Conservation (phyloP, 495 filamentous ascomycete species). For the Annulohypoxylon moriforme region DNA sequence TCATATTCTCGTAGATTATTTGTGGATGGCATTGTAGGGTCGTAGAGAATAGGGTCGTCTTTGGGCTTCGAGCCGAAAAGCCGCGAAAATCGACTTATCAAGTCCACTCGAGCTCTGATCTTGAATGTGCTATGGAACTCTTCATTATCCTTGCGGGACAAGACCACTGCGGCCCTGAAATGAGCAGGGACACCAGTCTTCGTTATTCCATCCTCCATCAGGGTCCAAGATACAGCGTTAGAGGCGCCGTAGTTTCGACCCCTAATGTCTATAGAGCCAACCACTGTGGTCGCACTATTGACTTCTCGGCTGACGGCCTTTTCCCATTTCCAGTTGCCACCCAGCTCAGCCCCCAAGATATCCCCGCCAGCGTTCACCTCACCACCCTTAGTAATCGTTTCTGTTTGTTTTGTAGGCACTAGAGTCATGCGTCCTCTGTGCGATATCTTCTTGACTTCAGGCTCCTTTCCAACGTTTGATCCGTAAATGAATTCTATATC, state of each 20-base stretch:
- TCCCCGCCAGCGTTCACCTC: slow-evolving; percentile 7
- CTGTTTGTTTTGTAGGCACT: slow-evolving; percentile 14
- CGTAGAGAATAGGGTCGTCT: slow-evolving; percentile 46
- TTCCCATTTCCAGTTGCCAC: slow-evolving; percentile 13
- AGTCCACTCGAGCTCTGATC: slow-evolving; percentile 40
- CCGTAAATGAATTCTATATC: slow-evolving; percentile 33
- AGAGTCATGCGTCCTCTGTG: slow-evolving; percentile 21
- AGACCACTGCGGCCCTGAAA: slow-evolving; percentile 41
- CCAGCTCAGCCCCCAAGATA: slow-evolving; percentile 21
- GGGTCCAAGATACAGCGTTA: slow-evolving; percentile 35
- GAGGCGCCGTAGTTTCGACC: slow-evolving; percentile 32
- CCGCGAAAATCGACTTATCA: not conserved
- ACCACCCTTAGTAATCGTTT: slow-evolving; percentile 6
- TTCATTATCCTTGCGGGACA: slow-evolving; percentile 35
- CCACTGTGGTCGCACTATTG: slow-evolving; percentile 23
- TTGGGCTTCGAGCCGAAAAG: slow-evolving; percentile 13
- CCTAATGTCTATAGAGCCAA: slow-evolving; percentile 31
- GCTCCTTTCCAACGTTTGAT: slow-evolving; percentile 7
- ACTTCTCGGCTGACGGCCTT: slow-evolving; percentile 30
- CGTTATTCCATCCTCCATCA: slow-evolving; percentile 37
- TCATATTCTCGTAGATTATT: slow-evolving; percentile 47
- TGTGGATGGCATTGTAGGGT: slow-evolving; percentile 39
- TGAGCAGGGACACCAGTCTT: slow-evolving; percentile 41
- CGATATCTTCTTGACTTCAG: slow-evolving; percentile 30
- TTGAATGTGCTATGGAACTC: slow-evolving; percentile 39